These are phyloP conservation scores for Asterella californica DNA, from an alignment of 225 moss, liverwort and hornwort species.

Conservation along the genomic window DNA sequence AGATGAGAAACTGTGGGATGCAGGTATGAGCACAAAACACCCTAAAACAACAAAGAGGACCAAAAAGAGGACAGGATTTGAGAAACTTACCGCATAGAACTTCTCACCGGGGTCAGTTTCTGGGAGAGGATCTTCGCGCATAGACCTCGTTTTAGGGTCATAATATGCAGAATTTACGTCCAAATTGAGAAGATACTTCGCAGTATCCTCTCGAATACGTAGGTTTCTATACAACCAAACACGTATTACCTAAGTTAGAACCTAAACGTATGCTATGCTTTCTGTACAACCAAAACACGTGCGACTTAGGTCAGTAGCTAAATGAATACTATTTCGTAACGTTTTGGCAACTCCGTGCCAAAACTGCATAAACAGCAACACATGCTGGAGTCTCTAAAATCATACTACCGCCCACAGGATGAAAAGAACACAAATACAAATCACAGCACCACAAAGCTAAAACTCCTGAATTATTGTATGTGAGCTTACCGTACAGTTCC, in stretches of 20 bases:
- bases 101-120: conserved; percentile 98
- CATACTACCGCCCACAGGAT: too few species aligned
- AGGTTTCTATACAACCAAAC: conserved; percentile 56
- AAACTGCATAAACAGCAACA: not conserved
- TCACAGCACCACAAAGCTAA: too few species aligned
- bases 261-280: not conserved
- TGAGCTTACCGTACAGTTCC: conserved; percentile 80
- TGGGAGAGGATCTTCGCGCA: conserved; percentile 96
- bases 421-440: not conserved
- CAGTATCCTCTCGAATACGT: conserved; percentile 97
- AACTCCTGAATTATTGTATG: not conserved
- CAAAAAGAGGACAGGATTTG: not conserved
- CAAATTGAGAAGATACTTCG: conserved; percentile 92
- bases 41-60: not conserved
- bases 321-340: too few species aligned
- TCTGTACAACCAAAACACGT: not conserved
- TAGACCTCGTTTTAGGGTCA: conserved; percentile 93
- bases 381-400: not conserved
- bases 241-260: not conserved
- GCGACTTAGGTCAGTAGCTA: not conserved
- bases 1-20: not conserved
- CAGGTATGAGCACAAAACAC: not conserved
- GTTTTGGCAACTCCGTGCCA: not conserved
- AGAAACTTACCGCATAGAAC: conserved; percentile 72
- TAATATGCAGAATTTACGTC: conserved; percentile 92